phyloP scores from a whole-genome alignment of 1,284 basidiomycete genomes.

The Chondrostereum purpureum region DNA sequence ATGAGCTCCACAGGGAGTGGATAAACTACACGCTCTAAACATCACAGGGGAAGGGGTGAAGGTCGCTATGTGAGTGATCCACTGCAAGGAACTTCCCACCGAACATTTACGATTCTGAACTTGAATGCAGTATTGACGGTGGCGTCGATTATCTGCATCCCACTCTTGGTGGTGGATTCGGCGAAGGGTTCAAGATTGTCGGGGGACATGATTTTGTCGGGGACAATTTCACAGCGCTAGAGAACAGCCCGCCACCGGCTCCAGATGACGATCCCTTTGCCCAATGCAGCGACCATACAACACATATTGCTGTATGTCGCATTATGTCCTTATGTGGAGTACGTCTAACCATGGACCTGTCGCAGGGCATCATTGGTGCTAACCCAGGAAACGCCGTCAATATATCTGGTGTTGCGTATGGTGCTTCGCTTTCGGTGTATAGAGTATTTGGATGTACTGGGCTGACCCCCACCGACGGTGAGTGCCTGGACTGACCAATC shows the following conservation, averaged over 20 bases:
- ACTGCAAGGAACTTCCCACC: neutral
- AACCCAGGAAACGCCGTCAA: conserved; percentile 39
- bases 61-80: conserved; percentile 37
- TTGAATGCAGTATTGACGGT: conserved; percentile 12
- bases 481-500: no score
- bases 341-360: no score
- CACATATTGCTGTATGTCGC: conserved; percentile 39
- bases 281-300: conserved; percentile 37
- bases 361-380: conserved; percentile 45
- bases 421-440: conserved; percentile 28
- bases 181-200: conserved; percentile 51
- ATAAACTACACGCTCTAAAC: conserved; percentile 44
- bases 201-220: conserved; percentile 42
- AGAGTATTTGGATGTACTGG: conserved; percentile 34
- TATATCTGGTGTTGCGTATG: conserved; percentile 35
- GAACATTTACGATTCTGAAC: no score
- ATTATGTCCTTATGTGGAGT: no score
- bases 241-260: no score
- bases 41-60: conserved; percentile 45
- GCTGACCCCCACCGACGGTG: conserved; percentile 27
- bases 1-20: conserved; percentile 32
- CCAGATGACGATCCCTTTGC: conserved; percentile 33
- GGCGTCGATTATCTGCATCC: conserved; percentile 50
- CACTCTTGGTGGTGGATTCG: conserved; percentile 47
- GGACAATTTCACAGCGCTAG: no score